phyloP scores from a whole-genome alignment of 257 asterid species.

The Scutellaria barbata region DNA sequence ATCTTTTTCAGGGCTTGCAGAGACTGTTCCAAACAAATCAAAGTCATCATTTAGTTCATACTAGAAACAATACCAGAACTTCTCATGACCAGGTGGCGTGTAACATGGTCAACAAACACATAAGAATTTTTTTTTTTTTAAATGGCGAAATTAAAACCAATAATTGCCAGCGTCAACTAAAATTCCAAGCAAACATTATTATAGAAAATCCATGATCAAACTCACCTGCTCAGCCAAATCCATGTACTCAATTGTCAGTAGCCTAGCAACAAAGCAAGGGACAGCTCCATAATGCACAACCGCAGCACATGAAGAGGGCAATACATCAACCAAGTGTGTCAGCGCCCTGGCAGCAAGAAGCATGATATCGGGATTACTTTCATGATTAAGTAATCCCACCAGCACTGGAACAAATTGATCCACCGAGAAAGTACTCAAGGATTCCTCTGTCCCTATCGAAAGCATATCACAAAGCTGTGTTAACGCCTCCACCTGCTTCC shows the following conservation, averaged over 20 bases:
- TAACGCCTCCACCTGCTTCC: constrained; percentile 92
- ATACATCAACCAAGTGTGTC: constrained; percentile 95
- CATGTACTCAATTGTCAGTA: constrained; percentile 96
- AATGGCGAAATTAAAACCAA: not conserved
- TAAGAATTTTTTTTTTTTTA: not conserved
- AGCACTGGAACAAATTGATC: constrained; percentile 97
- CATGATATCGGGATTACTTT: constrained; percentile 94
- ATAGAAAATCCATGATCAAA: constrained; percentile 13
- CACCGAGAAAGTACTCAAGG: constrained; percentile 89
- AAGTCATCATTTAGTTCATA: constrained; percentile 17
- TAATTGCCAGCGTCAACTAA: not conserved
- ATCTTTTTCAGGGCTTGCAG: constrained; percentile 98
- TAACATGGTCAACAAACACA: constrained; percentile 1
- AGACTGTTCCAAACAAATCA: constrained; percentile 60
- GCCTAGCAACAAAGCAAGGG: constrained; percentile 87
- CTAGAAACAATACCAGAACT: not conserved
- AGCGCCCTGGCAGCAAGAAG: constrained; percentile 98
- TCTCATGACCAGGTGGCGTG: not conserved
- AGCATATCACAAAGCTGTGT: constrained; percentile 96
- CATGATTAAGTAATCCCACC: constrained; percentile 91
- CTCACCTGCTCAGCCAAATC: constrained; percentile 99
- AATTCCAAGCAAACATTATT: constrained; percentile 1
- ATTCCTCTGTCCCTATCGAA: constrained; percentile 94
- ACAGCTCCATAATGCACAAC: constrained; percentile 99
- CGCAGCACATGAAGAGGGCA: constrained; percentile 94